Conservation (phyloP, 106 monocot species). For the Apostasia ramifera region DNA sequence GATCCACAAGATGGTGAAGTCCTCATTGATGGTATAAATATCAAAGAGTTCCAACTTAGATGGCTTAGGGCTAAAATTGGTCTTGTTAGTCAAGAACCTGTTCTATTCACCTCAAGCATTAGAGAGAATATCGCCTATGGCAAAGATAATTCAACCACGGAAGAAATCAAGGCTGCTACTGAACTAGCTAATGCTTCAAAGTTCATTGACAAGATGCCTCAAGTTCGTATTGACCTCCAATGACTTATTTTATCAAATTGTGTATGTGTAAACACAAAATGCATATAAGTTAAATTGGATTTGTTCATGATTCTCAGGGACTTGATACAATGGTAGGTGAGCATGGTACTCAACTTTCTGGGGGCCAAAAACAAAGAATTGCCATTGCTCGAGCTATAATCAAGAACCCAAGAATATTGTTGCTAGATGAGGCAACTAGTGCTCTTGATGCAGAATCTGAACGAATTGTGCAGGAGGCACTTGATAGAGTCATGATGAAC, state of each 20-base stretch:
- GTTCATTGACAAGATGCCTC: slow-evolving; percentile 17
- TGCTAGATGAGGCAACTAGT: slow-evolving; percentile 6
- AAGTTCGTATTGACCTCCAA: slow-evolving; percentile 12
- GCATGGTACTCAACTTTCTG: slow-evolving; percentile 26
- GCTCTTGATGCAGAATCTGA: slow-evolving; percentile 35
- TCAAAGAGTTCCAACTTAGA: slow-evolving; percentile 4
- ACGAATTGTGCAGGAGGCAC: slow-evolving; percentile 23
- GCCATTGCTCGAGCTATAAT: slow-evolving; percentile 37
- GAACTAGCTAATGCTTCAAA: slow-evolving; percentile 33
- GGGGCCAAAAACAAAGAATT: slow-evolving; percentile 8
- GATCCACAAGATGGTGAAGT: slow-evolving; percentile 25
- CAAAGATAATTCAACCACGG: slow-evolving; percentile 22
- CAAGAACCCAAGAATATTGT: slow-evolving; percentile 31
- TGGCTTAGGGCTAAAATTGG: slow-evolving; percentile 30
- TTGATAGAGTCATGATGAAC: slow-evolving; percentile 24
- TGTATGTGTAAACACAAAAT: too few relatives aligned
- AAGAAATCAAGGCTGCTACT: slow-evolving; percentile 18
- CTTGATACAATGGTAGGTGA: slow-evolving; percentile 41
- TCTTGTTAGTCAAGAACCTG: not conserved
- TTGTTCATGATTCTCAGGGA: slow-evolving; percentile 6
- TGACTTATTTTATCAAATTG: not conserved
- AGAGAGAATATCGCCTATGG: slow-evolving; percentile 24
- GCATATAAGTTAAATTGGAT: not conserved
- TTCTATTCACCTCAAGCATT: slow-evolving; percentile 18
- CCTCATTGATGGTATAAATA: slow-evolving; percentile 19